Evolutionary conservation across 2,329 filamentous ascomycete species (phyloP), one percentile per base, ranked within the genome.

Genomic region (Aureobasidium sp.): DNA sequence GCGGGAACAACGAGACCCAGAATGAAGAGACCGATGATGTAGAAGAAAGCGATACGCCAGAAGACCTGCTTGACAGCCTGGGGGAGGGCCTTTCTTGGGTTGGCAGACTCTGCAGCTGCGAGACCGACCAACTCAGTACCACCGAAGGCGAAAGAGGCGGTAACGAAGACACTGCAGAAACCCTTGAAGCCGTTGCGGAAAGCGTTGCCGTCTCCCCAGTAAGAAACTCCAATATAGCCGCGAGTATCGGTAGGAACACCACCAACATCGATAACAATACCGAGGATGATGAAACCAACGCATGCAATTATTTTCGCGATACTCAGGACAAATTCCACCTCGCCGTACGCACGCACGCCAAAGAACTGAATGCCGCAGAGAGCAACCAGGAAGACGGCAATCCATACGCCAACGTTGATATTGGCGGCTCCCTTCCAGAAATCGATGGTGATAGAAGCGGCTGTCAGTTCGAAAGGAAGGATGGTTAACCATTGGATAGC

Each of bases 261-360:
- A 45, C 83, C 83, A 58, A 74, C 76, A 69, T 84, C 78, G 67
- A 85, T 78, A 60, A 85, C 71, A 58, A 86, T 83, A 46, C 81
- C 83, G 27, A 86, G 73, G 64, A 88, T 78, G 69, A 87, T 87
- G 69, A 87, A 87, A 5, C 84, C 84, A 10, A 80, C 73, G 66
- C 81, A 79, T 47, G 84, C 70, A 19, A 69, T 61, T 43, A 73
- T 67, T 62, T 73, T 73, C 66, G 72, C 66, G 61, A 71, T 69
- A n/a, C 67, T 64, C 43, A 73, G 68, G 42, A 72, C 60, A 62
- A 73, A 73, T 43, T 73, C 71, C 10, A 67, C 68, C 47, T 31
- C 61, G 42, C 49, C 57, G 17, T 57, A 73, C 15, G 69, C 70
- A 37, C 64, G 65, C 29, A 73, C 69, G 13, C 70, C 70, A 55